A percentile compares a stretch with the other conserved stretches of the same genome.
Conservation (phyloP, 106 monocot genomes). For the Acorus gramineus region DNA sequence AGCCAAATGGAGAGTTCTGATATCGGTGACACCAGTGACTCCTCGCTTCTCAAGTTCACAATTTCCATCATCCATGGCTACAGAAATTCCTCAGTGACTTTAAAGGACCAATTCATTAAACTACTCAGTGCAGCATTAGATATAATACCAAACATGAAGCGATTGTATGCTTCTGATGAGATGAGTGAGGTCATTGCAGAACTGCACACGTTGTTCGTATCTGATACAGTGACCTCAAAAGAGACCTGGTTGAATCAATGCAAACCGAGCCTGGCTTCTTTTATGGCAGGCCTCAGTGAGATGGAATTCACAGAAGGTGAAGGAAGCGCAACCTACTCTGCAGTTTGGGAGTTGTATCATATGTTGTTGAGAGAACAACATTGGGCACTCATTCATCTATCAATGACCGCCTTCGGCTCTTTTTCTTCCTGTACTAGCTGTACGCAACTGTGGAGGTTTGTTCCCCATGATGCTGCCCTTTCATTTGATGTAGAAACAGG, state of each 20-base stretch:
- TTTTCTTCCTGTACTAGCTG: slow-evolving; percentile 83
- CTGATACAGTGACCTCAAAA: slow-evolving; percentile 8
- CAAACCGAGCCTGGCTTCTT: slow-evolving; percentile 56
- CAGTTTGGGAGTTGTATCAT: slow-evolving; percentile 59
- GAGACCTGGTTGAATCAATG: slow-evolving; percentile 27
- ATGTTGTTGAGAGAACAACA: slow-evolving; percentile 66
- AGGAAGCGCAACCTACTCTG: slow-evolving; percentile 21
- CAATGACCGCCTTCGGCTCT: slow-evolving; percentile 57
- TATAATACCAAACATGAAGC: slow-evolving; percentile 45
- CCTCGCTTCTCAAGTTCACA: slow-evolving; percentile 43
- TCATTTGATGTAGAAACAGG: slow-evolving; percentile 64
- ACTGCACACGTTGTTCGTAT: slow-evolving; percentile 35
- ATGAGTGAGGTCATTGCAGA: slow-evolving; percentile 44
- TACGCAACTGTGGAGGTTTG: slow-evolving; percentile 73
- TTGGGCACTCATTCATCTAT: slow-evolving; percentile 80
- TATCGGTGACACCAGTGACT: slow-evolving; percentile 25
- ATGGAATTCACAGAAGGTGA: slow-evolving; percentile 56
- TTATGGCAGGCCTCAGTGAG: slow-evolving; percentile 62
- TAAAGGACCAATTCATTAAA: slow-evolving; percentile 25
- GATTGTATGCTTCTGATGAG: slow-evolving; percentile 39
- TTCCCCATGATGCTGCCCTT: slow-evolving; percentile 83
- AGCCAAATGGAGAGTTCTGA: slow-evolving; percentile 46
- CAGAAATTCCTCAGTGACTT: slow-evolving; percentile 19
- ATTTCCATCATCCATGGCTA: slow-evolving; percentile 38
- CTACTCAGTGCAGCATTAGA: slow-evolving; percentile 42